phyloP scores from a whole-genome alignment of 2,329 filamentous ascomycete genomes.

The Chaetoscypha palmicola region DNA sequence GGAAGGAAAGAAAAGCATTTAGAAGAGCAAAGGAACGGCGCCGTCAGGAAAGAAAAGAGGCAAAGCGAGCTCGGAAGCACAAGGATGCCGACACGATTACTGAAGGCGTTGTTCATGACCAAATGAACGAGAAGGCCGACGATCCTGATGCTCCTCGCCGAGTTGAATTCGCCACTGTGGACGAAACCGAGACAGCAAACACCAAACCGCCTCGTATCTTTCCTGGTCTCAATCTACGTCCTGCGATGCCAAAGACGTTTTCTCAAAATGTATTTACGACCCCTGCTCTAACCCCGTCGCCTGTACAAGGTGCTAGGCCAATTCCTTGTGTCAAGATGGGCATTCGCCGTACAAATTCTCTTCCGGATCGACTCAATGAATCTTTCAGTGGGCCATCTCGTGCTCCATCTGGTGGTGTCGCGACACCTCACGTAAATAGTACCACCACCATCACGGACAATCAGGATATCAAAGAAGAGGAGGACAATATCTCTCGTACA shows the following conservation, averaged over 20 bases:
- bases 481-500: constrained; percentile 45
- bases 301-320: constrained; percentile 32
- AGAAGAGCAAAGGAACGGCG: constrained; percentile 31
- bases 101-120: constrained; percentile 12
- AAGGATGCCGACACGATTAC: constrained; percentile 19
- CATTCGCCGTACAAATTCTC: constrained; percentile 67
- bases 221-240: constrained; percentile 52
- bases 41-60: constrained; percentile 26
- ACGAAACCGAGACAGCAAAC: constrained; percentile 27
- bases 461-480: constrained; percentile 30
- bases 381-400: constrained; percentile 8
- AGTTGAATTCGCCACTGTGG: constrained; percentile 49
- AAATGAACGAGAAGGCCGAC: constrained; percentile 17
- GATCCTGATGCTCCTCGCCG: constrained; percentile 41
- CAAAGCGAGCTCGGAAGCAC: constrained; percentile 20
- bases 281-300: constrained; percentile 30
- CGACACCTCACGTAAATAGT: constrained; percentile 19
- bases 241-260: constrained; percentile 56
- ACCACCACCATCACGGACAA: constrained; percentile 25
- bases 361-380: constrained; percentile 60
- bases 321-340: constrained; percentile 53
- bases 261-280: constrained; percentile 64
- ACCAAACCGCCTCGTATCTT: constrained; percentile 46
- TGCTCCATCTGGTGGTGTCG: constrained; percentile 8
- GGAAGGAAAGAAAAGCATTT: constrained; percentile 27